phyloP scores from a whole-genome alignment of 176 grass and related monocot species.

The Canna indica region DNA sequence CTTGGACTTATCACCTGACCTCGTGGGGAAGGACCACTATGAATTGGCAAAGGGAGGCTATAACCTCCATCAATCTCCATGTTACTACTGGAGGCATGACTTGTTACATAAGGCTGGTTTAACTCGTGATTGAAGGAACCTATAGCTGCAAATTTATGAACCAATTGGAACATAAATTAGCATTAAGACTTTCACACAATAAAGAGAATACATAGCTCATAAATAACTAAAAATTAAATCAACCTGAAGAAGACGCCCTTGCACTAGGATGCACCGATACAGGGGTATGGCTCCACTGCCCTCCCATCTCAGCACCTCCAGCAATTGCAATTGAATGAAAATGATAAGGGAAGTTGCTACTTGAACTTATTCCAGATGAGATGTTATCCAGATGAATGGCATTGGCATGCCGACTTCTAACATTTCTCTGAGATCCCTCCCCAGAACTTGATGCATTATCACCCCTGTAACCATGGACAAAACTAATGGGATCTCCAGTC shows the following conservation, averaged over 20 bases:
- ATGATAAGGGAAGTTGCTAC: background rate
- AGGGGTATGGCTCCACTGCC: constrained; percentile 22
- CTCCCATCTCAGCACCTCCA: constrained; percentile 7
- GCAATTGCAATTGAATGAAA: constrained; percentile 28
- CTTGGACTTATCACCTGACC: constrained; percentile 15
- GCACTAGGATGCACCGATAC: constrained; percentile 11
- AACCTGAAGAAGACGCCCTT: constrained; percentile 38
- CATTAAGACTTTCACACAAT: background rate
- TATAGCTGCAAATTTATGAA: constrained; percentile 6
- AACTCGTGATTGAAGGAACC: background rate
- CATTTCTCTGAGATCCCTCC: constrained; percentile 53
- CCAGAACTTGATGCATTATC: constrained; percentile 18
- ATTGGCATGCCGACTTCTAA: constrained; percentile 33
- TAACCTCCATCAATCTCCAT: background rate
- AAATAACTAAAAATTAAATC: background rate
- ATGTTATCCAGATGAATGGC: constrained; percentile 24
- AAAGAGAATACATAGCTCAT: background rate
- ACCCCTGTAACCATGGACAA: constrained; percentile 26
- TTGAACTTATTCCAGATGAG: constrained; percentile 13
- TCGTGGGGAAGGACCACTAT: constrained; percentile 15
- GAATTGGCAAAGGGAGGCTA: constrained; percentile 27
- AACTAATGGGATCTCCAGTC: constrained; percentile 21
- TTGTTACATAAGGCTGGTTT: constrained; percentile 19
- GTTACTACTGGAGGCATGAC: constrained; percentile 12
- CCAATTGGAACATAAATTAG: constrained; percentile 13